Base-by-base conservation (phyloP, 176 grass and related monocot species). In the Triticum turgidum region DNA sequence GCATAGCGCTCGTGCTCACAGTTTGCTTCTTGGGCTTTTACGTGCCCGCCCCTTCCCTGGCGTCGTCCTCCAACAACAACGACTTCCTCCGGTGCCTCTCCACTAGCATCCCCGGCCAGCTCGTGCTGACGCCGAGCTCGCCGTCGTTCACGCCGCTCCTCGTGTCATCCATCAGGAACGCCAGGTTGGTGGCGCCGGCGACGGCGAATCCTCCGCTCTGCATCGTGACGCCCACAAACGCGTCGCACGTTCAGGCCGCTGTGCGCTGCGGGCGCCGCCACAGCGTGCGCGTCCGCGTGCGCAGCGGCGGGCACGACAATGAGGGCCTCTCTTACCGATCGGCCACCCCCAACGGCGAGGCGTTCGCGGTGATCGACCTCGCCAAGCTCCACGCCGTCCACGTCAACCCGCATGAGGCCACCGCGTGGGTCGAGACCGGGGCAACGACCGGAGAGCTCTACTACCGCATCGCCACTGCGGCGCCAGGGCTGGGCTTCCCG, bases 261-360 rank as follows among this genome's bases (percentile, higher is more conserved):
- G 86, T 92, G 29, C 7, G 1, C 20, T 92, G 92, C 82, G 81
- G 94, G 11, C 85, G 85, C 15, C 38, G 56, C 0, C 18, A 89
- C 10, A 61, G 54, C 61, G 41, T 91, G 1, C 67, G 17, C 25
- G 63, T 97, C 80, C 88, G 86, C 52, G 88, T 94, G 34, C 76
- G 92, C 35, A 94, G 92, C 52, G 92, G 88, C 8, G 92, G 94
- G 1, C 94, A 97, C 58, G 94, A 97, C 80, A 92, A 90, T 39
- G 91, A 97, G 76, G 94, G 94, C 69, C 77, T 97, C 10, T 97
- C 95, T 0, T 94, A 83, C 86, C 37, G 83, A 3, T 84, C 92
- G 1, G 11, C 27, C 5, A 11, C 24, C 5, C 38, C 58, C 2
- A 59, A 21, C 54, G 2, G 54, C 7, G 84, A 82, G 33, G 34